Conservation (phyloP, 1,284 basidiomycete genomes). For the Tilletia setariae region DNA sequence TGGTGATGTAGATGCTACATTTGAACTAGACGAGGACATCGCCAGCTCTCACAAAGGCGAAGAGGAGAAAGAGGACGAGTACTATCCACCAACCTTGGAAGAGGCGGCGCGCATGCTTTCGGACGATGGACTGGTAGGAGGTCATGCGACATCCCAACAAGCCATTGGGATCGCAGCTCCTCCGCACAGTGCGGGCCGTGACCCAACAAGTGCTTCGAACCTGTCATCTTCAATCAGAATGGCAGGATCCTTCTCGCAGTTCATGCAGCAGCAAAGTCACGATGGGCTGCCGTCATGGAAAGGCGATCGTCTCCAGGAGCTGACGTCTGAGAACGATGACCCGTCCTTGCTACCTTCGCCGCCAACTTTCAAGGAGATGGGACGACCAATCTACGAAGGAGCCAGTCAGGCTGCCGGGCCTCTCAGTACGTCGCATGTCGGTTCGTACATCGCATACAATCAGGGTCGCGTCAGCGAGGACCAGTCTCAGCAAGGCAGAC, state of each 20-base stretch:
- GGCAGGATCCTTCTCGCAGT: conserved; percentile 11
- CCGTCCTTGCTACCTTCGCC: conserved; percentile 3
- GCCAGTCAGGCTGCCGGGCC: background rate
- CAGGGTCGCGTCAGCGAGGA: background rate
- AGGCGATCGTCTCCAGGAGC: background rate
- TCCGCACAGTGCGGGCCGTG: background rate
- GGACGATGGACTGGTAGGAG: background rate
- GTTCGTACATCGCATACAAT: conserved; percentile 1
- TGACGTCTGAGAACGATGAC: background rate
- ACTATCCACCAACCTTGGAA: conserved; percentile 9
- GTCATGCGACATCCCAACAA: background rate
- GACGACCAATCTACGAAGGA: conserved; percentile 12
- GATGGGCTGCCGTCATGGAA: background rate
- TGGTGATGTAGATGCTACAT: conserved; percentile 2
- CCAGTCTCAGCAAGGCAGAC: background rate
- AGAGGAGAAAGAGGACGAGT: conserved; percentile 1
- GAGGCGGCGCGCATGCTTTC: conserved; percentile 14
- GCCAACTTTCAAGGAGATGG: background rate
- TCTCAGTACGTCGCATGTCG: conserved; percentile 11
- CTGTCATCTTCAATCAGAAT: conserved; percentile 9
- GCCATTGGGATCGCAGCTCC: background rate
- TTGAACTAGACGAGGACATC: conserved; percentile 4
- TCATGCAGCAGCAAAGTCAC: conserved; percentile 1
- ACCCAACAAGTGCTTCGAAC: background rate
- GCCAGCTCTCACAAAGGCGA: background rate